phyloP scores from a whole-genome alignment of 768 basidiomycete species.

The Tylopilus sp. region DNA sequence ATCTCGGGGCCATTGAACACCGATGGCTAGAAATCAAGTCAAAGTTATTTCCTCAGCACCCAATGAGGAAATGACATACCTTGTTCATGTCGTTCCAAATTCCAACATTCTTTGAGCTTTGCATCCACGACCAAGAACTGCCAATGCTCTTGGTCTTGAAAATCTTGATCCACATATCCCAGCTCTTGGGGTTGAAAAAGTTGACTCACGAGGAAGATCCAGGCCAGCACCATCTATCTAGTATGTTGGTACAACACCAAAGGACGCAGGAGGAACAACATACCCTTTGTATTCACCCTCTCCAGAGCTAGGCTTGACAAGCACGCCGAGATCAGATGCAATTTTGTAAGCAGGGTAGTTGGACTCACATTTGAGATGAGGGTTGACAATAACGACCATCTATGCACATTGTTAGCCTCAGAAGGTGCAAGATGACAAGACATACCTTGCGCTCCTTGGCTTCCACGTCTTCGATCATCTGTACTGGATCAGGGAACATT shows the following conservation, averaged over 20 bases:
- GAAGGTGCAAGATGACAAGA: not conserved
- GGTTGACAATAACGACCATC: conserved; percentile 99
- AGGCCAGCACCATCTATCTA: conserved; percentile 84
- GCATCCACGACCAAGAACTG: conserved; percentile 68
- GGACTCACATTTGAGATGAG: conserved; percentile 83
- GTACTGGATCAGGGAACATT: conserved; percentile 90
- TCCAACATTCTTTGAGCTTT: conserved; percentile 79
- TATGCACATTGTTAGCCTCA: too few species aligned
- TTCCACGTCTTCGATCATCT: conserved; percentile 89
- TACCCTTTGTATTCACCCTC: conserved; percentile 84
- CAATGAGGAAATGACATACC: conserved; percentile 41
- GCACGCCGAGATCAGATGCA: conserved; percentile 75
- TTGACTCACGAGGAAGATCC: conserved; percentile 97
- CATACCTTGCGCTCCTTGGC: conserved; percentile 78
- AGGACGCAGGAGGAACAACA: not conserved
- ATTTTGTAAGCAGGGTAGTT: conserved; percentile 82
- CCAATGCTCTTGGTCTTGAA: conserved; percentile 62
- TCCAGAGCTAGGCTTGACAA: conserved; percentile 80
- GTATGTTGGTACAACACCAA: not conserved
- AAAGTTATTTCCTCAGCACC: not conserved
- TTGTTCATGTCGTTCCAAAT: conserved; percentile 99
- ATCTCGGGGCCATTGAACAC: conserved; percentile 99
- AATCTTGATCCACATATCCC: conserved; percentile 87
- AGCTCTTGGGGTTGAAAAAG: conserved; percentile 87
- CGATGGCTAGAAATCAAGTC: conserved; percentile 60